These are phyloP conservation scores for Hyaloscypha hepaticicola DNA, from an alignment of 495 filamentous ascomycete species.

Conservation along the genomic window DNA sequence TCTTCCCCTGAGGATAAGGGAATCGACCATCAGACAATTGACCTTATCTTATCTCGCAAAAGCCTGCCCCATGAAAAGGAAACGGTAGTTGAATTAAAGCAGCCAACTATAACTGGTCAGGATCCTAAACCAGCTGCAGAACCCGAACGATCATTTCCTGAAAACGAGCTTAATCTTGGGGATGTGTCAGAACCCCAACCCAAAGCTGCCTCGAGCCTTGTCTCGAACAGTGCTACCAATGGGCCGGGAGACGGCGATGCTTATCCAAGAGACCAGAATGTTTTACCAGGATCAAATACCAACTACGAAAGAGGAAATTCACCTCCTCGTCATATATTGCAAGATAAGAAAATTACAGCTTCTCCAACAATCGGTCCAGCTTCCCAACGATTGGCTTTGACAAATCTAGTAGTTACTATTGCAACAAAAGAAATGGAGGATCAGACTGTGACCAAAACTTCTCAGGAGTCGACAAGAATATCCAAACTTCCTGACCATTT, in stretches of 20 bases:
- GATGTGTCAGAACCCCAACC: background rate
- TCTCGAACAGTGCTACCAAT: background rate
- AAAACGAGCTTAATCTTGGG: background rate
- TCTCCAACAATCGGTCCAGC: background rate
- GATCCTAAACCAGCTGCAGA: background rate
- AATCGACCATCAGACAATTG: conserved; percentile 23
- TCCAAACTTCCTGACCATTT: conserved; percentile 5
- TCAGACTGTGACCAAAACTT: background rate
- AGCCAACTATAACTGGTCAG: background rate
- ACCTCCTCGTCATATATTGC: background rate
- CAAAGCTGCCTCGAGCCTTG: background rate
- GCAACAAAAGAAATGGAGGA: background rate
- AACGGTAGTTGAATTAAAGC: background rate
- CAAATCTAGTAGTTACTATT: background rate
- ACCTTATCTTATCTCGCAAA: conserved; percentile 21
- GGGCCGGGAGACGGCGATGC: background rate
- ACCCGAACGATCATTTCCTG: background rate
- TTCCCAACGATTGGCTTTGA: too few relatives aligned
- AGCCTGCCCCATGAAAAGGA: background rate
- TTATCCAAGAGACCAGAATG: background rate
- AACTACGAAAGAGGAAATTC: background rate
- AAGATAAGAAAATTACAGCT: background rate
- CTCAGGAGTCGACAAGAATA: background rate
- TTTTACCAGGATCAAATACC: background rate
- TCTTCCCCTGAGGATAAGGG: conserved; percentile 22